Evolutionary conservation across 768 basidiomycete species (phyloP).

Genomic region (Hortiboletus campestris): DNA sequence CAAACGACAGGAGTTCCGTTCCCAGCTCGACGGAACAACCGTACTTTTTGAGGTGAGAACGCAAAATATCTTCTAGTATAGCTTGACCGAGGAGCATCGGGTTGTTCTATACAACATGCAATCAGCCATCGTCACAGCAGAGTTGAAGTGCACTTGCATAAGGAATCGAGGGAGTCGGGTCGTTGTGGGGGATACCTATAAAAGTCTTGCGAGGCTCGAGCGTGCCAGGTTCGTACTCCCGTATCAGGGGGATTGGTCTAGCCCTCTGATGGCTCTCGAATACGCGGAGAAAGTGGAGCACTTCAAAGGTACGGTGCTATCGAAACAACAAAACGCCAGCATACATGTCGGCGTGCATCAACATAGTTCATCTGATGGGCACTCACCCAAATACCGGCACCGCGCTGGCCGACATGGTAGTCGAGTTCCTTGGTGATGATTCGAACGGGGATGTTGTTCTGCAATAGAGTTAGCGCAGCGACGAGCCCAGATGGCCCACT

Average conservation of each 20-base stretch:
- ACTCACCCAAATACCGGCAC: constrained; percentile 39
- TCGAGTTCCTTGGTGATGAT: constrained; percentile 47
- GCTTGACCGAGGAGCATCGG: constrained; percentile 24
- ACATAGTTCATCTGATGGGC: not conserved
- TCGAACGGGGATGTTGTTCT: constrained; percentile 47
- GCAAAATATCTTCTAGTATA: constrained; percentile 27
- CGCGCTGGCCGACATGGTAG: constrained; percentile 38
- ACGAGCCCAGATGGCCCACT: constrained; percentile 32
- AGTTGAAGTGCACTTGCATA: constrained; percentile 17
- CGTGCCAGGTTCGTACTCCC: constrained; percentile 33
- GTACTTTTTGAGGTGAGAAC: constrained; percentile 19
- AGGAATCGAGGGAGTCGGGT: constrained; percentile 27
- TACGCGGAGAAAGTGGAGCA: constrained; percentile 40
- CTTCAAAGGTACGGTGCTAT: constrained; percentile 40
- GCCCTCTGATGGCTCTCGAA: constrained; percentile 37
- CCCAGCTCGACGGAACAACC: constrained; percentile 40
- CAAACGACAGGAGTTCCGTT: constrained; percentile 44
- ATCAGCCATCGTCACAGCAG: not conserved
- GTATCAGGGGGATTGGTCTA: constrained; percentile 27
- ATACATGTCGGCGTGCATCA: not conserved
- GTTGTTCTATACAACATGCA: constrained; percentile 4
- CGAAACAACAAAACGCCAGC: not conserved
- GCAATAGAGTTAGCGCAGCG: constrained; percentile 34
- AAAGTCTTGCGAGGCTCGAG: constrained; percentile 16
- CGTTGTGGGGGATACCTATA: not conserved